Conservation (phyloP, 2,329 filamentous ascomycete species). For the Falciphora oryzae region DNA sequence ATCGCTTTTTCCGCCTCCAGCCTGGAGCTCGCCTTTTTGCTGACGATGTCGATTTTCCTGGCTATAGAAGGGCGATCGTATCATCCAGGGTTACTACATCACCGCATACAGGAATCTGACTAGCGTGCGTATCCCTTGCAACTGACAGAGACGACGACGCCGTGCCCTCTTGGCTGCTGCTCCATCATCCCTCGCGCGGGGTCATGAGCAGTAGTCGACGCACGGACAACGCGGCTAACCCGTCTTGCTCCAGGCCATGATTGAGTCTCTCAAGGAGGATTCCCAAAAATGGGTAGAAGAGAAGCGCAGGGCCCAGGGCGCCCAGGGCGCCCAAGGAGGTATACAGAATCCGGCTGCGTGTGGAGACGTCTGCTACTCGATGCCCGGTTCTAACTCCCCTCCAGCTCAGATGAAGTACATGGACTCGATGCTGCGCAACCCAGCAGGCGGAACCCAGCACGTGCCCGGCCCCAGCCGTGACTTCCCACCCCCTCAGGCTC, state of each 20-base stretch:
- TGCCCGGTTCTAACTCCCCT: constrained; percentile 54
- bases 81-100: constrained; percentile 68
- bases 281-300: constrained; percentile 57
- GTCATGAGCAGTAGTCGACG: no score
- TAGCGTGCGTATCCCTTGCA: constrained; percentile 49
- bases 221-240: not conserved
- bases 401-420: constrained; percentile 45
- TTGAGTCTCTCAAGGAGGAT: constrained; percentile 56
- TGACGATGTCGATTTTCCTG: constrained; percentile 7
- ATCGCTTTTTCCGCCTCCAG: constrained; percentile 23
- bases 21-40: not conserved
- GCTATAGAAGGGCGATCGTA: constrained; percentile 37
- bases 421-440: constrained; percentile 33
- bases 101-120: constrained; percentile 75
- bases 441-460: constrained; percentile 17
- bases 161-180: no score
- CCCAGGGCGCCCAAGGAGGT: constrained; percentile 48
- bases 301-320: constrained; percentile 48
- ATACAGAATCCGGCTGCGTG: constrained; percentile 33
- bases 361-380: constrained; percentile 32
- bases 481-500: constrained; percentile 45
- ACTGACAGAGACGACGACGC: no score
- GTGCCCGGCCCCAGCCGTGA: constrained; percentile 36
- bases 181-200: no score
- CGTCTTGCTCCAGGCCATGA: constrained; percentile 47